Base-by-base conservation (phyloP, 768 basidiomycete genomes). In the Calocera cornea region DNA sequence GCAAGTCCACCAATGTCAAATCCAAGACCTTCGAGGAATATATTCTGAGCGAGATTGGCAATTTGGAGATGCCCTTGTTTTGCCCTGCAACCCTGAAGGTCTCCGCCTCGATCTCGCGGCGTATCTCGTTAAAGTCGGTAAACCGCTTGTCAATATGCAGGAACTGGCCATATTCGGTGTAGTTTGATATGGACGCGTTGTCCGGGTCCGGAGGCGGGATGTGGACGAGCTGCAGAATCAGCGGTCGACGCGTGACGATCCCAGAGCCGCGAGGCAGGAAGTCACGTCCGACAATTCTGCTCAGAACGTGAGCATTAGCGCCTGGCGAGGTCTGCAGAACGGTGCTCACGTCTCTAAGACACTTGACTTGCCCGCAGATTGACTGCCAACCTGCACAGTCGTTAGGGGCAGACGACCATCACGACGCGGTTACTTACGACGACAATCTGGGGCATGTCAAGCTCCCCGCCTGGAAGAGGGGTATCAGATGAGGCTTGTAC, bases 81-180 rank as follows among this genome's bases (percentile, higher is more conserved):
- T 97, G 95, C 0, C 97, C 97, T 0, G 97, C 97, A 19, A 99
- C 95, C 49, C 97, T 82, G 76, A 88, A 94, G 1, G 97, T 99
- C 80, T 99, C 97, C 75, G 91, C 88, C 77, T 99, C 97, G 68
- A 99, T 99, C 80, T 99, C 97, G 71, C 88, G 89, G 41, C 95
- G 83, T 70, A 98, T 89, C 73, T 98, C 95, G 50, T 83, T 80
- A 73, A 95, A 98, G 74, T 98, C 95, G n/a, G 92, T 94, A 78
- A 94, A 97, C 41, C 90, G 85, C 75, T 91, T 92, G 83, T 97
- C 95, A 67, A 95, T 82, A 76, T 99, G 97, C 33, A 98, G 83
- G 78, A 99, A 99, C 77, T 98, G 97, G 50, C 86, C 95, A 87
- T 95, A 98, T 83, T 97, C 95, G 0, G 85, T 82, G 71, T 83